phyloP scores from a whole-genome alignment of 1,284 basidiomycete genomes.

The Boletus holoroseus region DNA sequence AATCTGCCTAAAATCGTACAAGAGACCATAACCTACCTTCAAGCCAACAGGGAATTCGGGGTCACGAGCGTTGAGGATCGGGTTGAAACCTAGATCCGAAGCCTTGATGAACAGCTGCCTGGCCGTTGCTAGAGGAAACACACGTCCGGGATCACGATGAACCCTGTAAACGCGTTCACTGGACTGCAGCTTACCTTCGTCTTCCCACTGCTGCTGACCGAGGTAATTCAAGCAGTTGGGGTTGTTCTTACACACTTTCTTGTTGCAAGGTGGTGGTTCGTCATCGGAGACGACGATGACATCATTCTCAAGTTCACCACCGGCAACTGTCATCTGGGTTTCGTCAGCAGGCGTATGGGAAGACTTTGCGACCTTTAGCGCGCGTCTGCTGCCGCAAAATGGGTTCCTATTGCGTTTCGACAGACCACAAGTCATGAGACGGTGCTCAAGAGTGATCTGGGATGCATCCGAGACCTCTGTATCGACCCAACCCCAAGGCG shows the following conservation, averaged over 20 bases:
- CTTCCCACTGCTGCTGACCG: conserved; percentile 73
- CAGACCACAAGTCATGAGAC: conserved; percentile 63
- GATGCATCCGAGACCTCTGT: conserved; percentile 52
- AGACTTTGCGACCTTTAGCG: conserved; percentile 22
- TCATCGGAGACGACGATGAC: conserved; percentile 67
- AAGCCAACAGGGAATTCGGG: conserved; percentile 70
- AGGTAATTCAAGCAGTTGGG: conserved; percentile 83
- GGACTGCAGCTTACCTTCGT: conserved; percentile 43
- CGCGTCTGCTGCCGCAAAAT: conserved; percentile 54
- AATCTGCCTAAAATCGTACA: background rate
- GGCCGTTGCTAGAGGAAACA: conserved; percentile 42
- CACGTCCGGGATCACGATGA: conserved; percentile 10
- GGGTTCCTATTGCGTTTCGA: conserved; percentile 43
- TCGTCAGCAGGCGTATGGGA: conserved; percentile 1
- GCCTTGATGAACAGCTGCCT: conserved; percentile 50
- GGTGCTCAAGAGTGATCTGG: conserved; percentile 60
- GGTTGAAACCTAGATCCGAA: conserved; percentile 50
- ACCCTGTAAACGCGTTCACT: conserved; percentile 17
- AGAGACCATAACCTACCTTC: conserved; percentile 43
- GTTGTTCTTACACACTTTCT: conserved; percentile 64
- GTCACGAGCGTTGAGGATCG: conserved; percentile 45
- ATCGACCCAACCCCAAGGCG: conserved; percentile 75
- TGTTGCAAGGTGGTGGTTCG: conserved; percentile 52
- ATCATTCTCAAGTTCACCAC: conserved; percentile 50
- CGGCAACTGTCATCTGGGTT: conserved; percentile 12